Evolutionary conservation across 2,329 filamentous ascomycete genomes (phyloP).

Genomic region (Polychaeton citri): DNA sequence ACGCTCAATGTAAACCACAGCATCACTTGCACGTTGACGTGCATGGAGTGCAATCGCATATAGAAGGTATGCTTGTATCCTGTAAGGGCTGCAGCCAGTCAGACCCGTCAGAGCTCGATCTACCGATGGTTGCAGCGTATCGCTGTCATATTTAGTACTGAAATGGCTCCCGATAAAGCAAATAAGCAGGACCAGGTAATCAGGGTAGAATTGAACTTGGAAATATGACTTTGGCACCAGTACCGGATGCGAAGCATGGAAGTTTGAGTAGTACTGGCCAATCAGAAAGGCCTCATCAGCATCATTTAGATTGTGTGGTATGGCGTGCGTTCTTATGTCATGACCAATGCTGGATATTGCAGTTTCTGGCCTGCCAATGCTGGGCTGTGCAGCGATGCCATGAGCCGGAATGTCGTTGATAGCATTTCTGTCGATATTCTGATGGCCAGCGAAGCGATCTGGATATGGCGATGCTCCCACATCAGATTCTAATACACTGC

Average conservation of each 20-base stretch:
- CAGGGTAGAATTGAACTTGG: conserved; percentile 27
- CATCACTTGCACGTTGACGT: conserved; percentile 55
- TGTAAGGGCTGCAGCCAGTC: conserved; percentile 27
- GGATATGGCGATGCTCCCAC: conserved; percentile 31
- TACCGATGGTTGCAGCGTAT: conserved; percentile 32
- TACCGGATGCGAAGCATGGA: conserved; percentile 44
- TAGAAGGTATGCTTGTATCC: conserved; percentile 64
- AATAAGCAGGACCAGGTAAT: conserved; percentile 40
- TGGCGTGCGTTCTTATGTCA: conserved; percentile 5
- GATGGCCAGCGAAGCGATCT: conserved; percentile 20
- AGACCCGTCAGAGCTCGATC: conserved; percentile 37
- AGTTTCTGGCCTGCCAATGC: conserved; percentile 14
- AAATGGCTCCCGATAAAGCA: conserved; percentile 45
- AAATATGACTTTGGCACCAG: conserved; percentile 35
- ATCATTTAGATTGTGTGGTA: conserved; percentile 3
- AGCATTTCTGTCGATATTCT: background rate
- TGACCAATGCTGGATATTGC: background rate
- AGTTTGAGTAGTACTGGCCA: conserved; percentile 43
- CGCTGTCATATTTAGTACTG: conserved; percentile 27
- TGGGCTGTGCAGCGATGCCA: conserved; percentile 40
- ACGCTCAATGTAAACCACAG: conserved; percentile 51
- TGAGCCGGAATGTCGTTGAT: conserved; percentile 27
- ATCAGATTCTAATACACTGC: conserved; percentile 30
- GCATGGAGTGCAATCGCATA: conserved; percentile 69
- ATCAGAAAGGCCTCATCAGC: conserved; percentile 28